Percentiles rank a stretch among this genome's conserved stretches.
phyloP scores from a whole-genome alignment of 2,329 filamentous ascomycete genomes.

The Blastomyces silverae region DNA sequence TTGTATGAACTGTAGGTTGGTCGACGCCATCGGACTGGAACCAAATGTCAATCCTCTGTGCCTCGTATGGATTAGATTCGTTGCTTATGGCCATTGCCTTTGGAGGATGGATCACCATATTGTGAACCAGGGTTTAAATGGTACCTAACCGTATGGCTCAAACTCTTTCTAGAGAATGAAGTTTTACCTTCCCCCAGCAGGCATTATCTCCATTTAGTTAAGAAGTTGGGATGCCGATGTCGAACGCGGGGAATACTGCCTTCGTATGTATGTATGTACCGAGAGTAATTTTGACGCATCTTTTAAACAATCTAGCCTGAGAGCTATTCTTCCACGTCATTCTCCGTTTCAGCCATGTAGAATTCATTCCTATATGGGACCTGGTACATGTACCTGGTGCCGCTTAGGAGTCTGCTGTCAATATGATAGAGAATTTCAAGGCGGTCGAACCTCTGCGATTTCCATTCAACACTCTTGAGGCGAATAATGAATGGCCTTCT shows the following conservation, averaged over 20 bases:
- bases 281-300: no score
- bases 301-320: no score
- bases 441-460: background rate
- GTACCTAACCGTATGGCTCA: background rate
- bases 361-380: no score
- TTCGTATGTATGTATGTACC: background rate
- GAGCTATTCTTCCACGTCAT: no score
- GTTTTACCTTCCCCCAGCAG: background rate
- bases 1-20: background rate
- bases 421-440: background rate
- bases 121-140: background rate
- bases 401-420: no score
- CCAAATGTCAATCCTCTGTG: background rate
- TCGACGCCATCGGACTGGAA: background rate
- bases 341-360: no score
- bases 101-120: background rate
- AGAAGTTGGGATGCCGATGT: background rate
- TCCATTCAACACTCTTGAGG: no score
- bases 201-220: background rate
- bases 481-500: no score
- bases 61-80: background rate
- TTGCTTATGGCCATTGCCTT: background rate
- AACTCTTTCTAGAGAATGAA: background rate
- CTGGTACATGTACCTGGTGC: no score
- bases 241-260: background rate